These are phyloP conservation scores for Melampsora americana DNA, from an alignment of 1,284 basidiomycete species.

Conservation along the genomic window DNA sequence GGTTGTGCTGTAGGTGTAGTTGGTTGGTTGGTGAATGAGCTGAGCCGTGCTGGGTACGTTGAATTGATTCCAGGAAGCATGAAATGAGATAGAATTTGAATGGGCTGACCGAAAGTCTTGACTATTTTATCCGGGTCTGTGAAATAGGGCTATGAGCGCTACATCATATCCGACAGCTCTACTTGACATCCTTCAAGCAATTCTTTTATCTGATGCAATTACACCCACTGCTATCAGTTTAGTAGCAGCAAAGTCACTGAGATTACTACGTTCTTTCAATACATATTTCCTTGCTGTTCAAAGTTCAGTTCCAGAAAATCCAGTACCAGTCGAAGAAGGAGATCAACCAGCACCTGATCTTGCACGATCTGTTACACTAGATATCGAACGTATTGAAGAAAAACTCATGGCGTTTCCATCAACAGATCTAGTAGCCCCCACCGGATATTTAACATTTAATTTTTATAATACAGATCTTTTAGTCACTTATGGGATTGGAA, in stretches of 20 bases:
- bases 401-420: constrained; percentile 11
- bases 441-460: constrained; percentile 21
- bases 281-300: background rate
- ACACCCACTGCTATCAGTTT: constrained; percentile 24
- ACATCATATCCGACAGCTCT: constrained; percentile 33
- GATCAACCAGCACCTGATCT: constrained; percentile 18
- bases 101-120: background rate
- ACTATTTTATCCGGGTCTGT: background rate
- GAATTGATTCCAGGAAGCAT: background rate
- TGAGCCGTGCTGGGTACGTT: constrained; percentile 29
- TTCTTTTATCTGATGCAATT: constrained; percentile 39
- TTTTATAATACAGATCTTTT: background rate
- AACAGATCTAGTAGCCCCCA: constrained; percentile 5
- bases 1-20: constrained; percentile 37
- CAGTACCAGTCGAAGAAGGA: background rate
- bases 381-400: constrained; percentile 11
- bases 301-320: background rate
- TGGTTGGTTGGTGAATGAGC: constrained; percentile 36
- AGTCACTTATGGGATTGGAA: background rate
- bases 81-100: too few species aligned
- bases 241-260: constrained; percentile 24
- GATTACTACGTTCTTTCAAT: constrained; percentile 22
- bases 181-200: constrained; percentile 35
- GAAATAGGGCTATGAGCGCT: background rate
- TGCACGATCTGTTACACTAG: constrained; percentile 11